Base-by-base conservation (phyloP, 176 grass and related monocot genomes). In the Ampelocalamus luodianensis region DNA sequence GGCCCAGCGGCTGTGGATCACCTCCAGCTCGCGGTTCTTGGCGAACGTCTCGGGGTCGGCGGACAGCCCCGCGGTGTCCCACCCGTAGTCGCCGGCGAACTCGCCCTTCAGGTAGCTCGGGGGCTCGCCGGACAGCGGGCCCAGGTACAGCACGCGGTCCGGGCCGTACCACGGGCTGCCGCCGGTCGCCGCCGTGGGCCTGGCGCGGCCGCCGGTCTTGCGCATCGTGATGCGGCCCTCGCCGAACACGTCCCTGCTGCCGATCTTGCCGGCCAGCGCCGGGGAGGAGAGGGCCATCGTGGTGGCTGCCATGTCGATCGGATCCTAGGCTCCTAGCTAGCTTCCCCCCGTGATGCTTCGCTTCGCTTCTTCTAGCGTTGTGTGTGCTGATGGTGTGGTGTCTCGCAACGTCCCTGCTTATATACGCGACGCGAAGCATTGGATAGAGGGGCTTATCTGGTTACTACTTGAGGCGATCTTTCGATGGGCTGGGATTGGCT, bases 11-110 rank as follows among this genome's bases (percentile, higher is more conserved):
- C 53, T 78, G 82, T 92, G 90, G 82, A 92, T 92, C 70, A 92
- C 90, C 85, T 93, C 90, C 43, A 93, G 59, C 87, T 93, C 88
- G 0, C 91, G 84, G 85, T 90, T 93, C 88, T 93, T 93, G 76
- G 87, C 88, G 24, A 93, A 90, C 20, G 88, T 90, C 88, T 93
- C 88, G 0, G 81, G 88, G 91, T 93, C 91, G 1, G 85, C 88
- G 0, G 91, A 93, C 3, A 92, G 78, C 14, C 90, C 86, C 0
- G 90, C 87, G 0, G 90, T 89, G 86, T 90, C 85, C 88, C 88
- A 88, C 5, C 91, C 91, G 76, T 93, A 93, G 72, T 93, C 88
- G 7, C 91, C 88, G 17, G 88, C 77, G 85, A 90, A 93, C 71
- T 93, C 91, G 10, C 88, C 88, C 1, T 80, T 87, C 20, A 88